A percentile compares a stretch with the other conserved stretches of the same genome.
These are phyloP conservation scores for Pleurotus cornucopiae DNA, from an alignment of 768 basidiomycete species.

Conservation along the genomic window DNA sequence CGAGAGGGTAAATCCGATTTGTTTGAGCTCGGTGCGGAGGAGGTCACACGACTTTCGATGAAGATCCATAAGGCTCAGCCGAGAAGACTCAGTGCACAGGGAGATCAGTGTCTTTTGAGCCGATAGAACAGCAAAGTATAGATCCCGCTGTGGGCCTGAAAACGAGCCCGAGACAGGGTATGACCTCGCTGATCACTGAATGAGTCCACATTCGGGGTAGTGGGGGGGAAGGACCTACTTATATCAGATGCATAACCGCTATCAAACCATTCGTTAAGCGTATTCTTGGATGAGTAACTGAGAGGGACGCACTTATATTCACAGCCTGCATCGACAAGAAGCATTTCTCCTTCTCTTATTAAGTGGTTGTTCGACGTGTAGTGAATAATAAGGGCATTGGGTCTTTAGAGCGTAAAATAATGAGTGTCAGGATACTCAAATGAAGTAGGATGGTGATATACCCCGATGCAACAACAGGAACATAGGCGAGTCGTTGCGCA, in stretches of 20 bases:
- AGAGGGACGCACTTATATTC: slow-evolving; percentile 69
- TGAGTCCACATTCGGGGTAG: not conserved
- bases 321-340: slow-evolving; percentile 90
- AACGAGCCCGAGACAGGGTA: slow-evolving; percentile 86
- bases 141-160: slow-evolving; percentile 71
- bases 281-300: not conserved
- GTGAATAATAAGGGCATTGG: slow-evolving; percentile 89
- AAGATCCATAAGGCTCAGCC: slow-evolving; percentile 66
- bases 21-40: slow-evolving; percentile 67
- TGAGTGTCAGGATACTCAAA: not conserved
- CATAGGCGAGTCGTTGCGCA: slow-evolving; percentile 88
- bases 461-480: slow-evolving; percentile 97
- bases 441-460: slow-evolving; percentile 24
- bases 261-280: not conserved
- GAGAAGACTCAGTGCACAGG: slow-evolving; percentile 53
- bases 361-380: slow-evolving; percentile 90
- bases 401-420: slow-evolving; percentile 32
- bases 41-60: slow-evolving; percentile 70
- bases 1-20: slow-evolving; percentile 67
- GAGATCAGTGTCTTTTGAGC: slow-evolving; percentile 66
- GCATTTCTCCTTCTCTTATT: slow-evolving; percentile 63
- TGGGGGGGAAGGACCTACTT: slow-evolving; percentile 42
- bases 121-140: slow-evolving; percentile 76
- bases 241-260: slow-evolving; percentile 96
- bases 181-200: slow-evolving; percentile 59